Percentiles rank a stretch among this genome's conserved stretches.
phyloP scores from a whole-genome alignment of 495 filamentous ascomycete genomes.

The Cudoniella acicularis region DNA sequence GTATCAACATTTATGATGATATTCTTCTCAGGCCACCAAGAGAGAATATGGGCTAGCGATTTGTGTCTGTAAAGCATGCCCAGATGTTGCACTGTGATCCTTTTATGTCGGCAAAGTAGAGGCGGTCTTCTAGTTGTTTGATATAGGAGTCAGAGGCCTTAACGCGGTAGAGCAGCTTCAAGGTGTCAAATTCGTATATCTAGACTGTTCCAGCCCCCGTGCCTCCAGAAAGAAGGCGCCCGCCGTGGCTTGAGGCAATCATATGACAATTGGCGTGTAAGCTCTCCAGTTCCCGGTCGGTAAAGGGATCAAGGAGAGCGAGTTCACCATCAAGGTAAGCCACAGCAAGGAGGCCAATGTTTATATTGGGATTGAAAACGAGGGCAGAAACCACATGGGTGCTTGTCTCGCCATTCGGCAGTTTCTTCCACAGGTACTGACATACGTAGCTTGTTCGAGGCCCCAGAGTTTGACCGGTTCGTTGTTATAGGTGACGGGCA shows the following conservation, averaged over 20 bases:
- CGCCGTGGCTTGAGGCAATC: constrained; percentile 28
- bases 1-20: constrained; percentile 20
- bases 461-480: constrained; percentile 26
- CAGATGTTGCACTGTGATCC: constrained; percentile 33
- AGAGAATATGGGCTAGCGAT: constrained; percentile 14
- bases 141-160: constrained; percentile 23
- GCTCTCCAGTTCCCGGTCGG: constrained; percentile 10
- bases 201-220: constrained; percentile 28
- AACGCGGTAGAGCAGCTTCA: constrained; percentile 31
- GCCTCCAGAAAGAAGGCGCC: constrained; percentile 27
- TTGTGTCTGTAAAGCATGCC: constrained; percentile 28
- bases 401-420: constrained; percentile 18
- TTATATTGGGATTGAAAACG: constrained; percentile 33
- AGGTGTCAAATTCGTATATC: constrained; percentile 36
- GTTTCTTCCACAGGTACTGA: constrained; percentile 29
- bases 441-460: constrained; percentile 25
- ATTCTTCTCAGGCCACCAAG: constrained; percentile 7
- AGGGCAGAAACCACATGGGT: constrained; percentile 24
- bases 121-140: constrained; percentile 24
- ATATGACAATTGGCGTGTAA: constrained; percentile 16
- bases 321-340: constrained; percentile 34
- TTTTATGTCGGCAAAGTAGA: constrained; percentile 31
- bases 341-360: constrained; percentile 26
- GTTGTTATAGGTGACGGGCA: constrained; percentile 24
- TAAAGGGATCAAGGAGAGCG: constrained; percentile 25